A percentile compares a stretch with the other conserved stretches of the same genome.
Evolutionary conservation across 805 yeast genomes (phyloP).

Genomic region (Zygosaccharomyces lentus): DNA sequence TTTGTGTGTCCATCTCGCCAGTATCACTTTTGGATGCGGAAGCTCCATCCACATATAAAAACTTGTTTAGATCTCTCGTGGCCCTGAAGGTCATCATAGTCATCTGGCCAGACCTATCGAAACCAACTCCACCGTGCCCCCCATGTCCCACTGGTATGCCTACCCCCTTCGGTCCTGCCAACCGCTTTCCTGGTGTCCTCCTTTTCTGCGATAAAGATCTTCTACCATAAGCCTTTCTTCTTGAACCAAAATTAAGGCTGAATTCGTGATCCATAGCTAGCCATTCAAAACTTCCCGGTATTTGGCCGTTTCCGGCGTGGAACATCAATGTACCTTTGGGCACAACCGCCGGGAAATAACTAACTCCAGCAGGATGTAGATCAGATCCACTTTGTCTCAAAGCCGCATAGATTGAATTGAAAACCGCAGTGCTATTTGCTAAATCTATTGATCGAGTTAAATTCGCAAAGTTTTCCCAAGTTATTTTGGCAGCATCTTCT

Average conservation of each 20-base stretch:
- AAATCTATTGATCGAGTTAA: conserved; percentile 37
- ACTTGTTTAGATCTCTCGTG: conserved; percentile 43
- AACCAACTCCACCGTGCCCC: conserved; percentile 2
- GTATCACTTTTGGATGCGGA: conserved; percentile 56
- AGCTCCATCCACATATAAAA: conserved; percentile 60
- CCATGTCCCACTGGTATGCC: not conserved
- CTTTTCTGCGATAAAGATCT: conserved; percentile 12
- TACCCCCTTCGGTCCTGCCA: conserved; percentile 7
- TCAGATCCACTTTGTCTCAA: conserved; percentile 49
- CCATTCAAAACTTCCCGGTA: conserved; percentile 55
- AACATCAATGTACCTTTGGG: conserved; percentile 57
- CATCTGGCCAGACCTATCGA: conserved; percentile 9
- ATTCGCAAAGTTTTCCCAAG: conserved; percentile 25
- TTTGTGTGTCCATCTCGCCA: conserved; percentile 62
- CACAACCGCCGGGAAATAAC: conserved; percentile 55
- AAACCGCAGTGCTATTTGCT: conserved; percentile 50
- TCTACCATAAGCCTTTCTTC: conserved; percentile 23
- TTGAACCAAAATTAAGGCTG: conserved; percentile 45
- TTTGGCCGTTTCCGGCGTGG: conserved; percentile 45
- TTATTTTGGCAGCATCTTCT: not conserved
- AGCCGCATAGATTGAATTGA: conserved; percentile 52
- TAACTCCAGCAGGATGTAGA: conserved; percentile 52
- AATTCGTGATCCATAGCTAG: conserved; percentile 61
- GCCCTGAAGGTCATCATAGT: conserved; percentile 46
- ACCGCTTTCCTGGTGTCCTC: conserved; percentile 11